Percentiles rank a stretch among this genome's conserved stretches.
Conservation (phyloP, 768 basidiomycete genomes). For the Scleroderma bovista region DNA sequence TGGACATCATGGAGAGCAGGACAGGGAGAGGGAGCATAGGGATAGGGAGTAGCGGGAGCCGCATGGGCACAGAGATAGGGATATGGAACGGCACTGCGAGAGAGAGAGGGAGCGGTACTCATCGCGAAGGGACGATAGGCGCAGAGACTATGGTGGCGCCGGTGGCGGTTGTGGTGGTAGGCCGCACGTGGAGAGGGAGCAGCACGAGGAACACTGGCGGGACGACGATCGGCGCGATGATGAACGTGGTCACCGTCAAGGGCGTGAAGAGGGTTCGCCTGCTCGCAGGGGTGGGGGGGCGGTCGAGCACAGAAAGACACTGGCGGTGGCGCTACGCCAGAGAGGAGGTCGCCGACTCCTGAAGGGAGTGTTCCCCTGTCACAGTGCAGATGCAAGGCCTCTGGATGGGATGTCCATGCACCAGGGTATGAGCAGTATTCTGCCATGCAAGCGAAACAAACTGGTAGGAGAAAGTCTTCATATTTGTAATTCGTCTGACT, state of each 20-base stretch:
- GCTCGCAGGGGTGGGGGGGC: slow-evolving; percentile 36
- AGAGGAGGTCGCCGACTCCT: slow-evolving; percentile 86
- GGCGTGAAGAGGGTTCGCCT: slow-evolving; percentile 37
- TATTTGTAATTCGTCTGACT: slow-evolving; percentile 5
- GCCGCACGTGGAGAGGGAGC: too few relatives aligned
- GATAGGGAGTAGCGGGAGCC: slow-evolving; percentile 34
- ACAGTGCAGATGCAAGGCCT: slow-evolving; percentile 83
- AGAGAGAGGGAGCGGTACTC: slow-evolving; percentile 34
- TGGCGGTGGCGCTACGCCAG: slow-evolving; percentile 46
- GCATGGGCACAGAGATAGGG: slow-evolving; percentile 31
- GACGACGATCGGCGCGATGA: slow-evolving; percentile 48
- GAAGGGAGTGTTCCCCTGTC: slow-evolving; percentile 75
- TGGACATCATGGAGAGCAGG: background rate
- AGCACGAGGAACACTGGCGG: slow-evolving; percentile 42
- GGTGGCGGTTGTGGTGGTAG: slow-evolving; percentile 3
- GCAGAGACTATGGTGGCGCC: slow-evolving; percentile 43
- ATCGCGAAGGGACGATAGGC: slow-evolving; percentile 44
- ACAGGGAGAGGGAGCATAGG: slow-evolving; percentile 36
- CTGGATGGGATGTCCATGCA: slow-evolving; percentile 95
- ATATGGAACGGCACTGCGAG: slow-evolving; percentile 27
- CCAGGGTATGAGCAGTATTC: slow-evolving; percentile 94
- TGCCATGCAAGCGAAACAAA: slow-evolving; percentile 97
- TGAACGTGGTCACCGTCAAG: slow-evolving; percentile 25
- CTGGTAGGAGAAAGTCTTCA: slow-evolving; percentile 47
- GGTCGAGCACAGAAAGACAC: slow-evolving; percentile 39